These are phyloP conservation scores for Salicornia ramosissima DNA, from an alignment of 148 eudicot genomes.

Conservation along the genomic window DNA sequence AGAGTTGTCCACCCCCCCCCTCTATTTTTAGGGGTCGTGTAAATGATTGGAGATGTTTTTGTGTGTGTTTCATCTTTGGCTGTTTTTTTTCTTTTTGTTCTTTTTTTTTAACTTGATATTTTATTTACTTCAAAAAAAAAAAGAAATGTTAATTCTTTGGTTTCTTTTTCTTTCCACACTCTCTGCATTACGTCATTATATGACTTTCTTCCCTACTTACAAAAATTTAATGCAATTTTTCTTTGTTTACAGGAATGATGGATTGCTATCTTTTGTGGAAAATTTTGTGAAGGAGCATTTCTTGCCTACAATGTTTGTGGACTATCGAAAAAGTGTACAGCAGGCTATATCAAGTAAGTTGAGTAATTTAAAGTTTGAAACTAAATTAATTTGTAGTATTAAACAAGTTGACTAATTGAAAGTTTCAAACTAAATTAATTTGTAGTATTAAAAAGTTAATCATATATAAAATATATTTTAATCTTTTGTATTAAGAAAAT, in stretches of 20 bases:
- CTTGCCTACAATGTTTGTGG: slow-evolving; percentile 94
- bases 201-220: slow-evolving; percentile 14
- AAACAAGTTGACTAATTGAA: no score
- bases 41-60: no score
- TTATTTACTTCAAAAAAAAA: no score
- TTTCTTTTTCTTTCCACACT: background rate
- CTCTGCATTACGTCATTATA: background rate
- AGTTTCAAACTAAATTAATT: no score
- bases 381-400: background rate
- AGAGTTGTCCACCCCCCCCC: background rate
- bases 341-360: slow-evolving; percentile 97
- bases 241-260: slow-evolving; percentile 68
- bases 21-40: no score
- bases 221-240: slow-evolving; percentile 4
- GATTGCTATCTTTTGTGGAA: slow-evolving; percentile 80
- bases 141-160: background rate
- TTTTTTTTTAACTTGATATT: background rate
- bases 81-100: background rate
- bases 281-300: slow-evolving; percentile 98
- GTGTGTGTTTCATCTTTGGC: background rate
- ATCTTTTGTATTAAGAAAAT: no score
- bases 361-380: background rate
- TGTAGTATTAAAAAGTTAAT: no score
- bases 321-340: slow-evolving; percentile 95
- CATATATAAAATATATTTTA: no score